phyloP scores from a whole-genome alignment of 116 monocot species.

The Trichopus zeylanicus region DNA sequence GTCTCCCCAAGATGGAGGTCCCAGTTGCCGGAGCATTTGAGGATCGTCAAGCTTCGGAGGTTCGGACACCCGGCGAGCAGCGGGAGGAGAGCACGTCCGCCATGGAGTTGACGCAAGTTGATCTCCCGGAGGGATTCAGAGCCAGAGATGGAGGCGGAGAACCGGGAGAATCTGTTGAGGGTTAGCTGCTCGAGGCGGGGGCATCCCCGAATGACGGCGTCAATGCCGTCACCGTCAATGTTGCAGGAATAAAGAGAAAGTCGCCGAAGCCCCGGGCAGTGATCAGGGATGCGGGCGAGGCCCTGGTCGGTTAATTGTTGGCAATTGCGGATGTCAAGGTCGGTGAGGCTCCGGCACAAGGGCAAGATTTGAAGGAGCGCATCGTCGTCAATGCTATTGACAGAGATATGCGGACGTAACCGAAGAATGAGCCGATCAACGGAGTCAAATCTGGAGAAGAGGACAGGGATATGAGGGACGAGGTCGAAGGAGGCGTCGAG shows the following conservation, averaged over 20 bases:
- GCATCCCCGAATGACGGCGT: conserved; percentile 38
- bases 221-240: conserved; percentile 55
- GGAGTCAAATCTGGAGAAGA: conserved; percentile 45
- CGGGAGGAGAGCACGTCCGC: conserved; percentile 52
- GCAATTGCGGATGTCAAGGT: conserved; percentile 57
- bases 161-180: conserved; percentile 49
- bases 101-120: conserved; percentile 61
- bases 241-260: conserved; percentile 52
- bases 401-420: conserved; percentile 28
- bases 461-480: conserved; percentile 6
- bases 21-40: conserved; percentile 69
- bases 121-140: conserved; percentile 31
- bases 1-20: conserved; percentile 37
- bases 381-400: conserved; percentile 38
- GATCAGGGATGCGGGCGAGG: conserved; percentile 28
- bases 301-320: conserved; percentile 45
- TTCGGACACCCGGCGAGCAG: conserved; percentile 38
- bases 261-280: conserved; percentile 36
- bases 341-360: conserved; percentile 33
- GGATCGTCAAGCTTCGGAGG: conserved; percentile 43
- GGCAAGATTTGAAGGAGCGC: conserved; percentile 27
- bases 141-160: conserved; percentile 15
- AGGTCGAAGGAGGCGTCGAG: conserved; percentile 39
- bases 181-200: conserved; percentile 53
- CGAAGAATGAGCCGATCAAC: conserved; percentile 39